Evolutionary conservation across 768 basidiomycete species (phyloP).

Genomic region (Russula earlei): DNA sequence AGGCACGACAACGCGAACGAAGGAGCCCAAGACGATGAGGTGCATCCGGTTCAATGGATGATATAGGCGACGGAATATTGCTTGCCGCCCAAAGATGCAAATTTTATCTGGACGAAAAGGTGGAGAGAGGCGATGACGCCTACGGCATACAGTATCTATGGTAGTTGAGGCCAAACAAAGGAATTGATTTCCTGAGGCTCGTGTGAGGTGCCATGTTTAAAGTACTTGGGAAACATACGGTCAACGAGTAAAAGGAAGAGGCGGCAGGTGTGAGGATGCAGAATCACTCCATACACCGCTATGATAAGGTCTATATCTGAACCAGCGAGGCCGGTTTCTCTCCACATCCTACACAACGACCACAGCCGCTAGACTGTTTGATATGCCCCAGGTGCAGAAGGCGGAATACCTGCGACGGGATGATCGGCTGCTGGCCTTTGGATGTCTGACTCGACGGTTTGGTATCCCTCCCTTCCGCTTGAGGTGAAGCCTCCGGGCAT

Average conservation of each 20-base stretch:
- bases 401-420: conserved; percentile 18
- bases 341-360: neutral
- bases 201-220: too few relatives aligned
- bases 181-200: neutral
- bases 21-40: neutral
- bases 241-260: neutral
- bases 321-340: neutral
- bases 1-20: neutral
- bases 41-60: neutral
- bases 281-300: neutral
- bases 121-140: neutral
- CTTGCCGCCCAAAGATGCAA: neutral
- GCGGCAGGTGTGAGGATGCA: neutral
- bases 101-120: neutral
- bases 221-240: neutral
- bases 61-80: neutral
- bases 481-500: conserved; percentile 37
- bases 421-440: conserved; percentile 23
- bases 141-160: neutral
- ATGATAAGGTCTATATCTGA: neutral
- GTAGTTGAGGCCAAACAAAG: neutral
- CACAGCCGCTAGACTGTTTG: conserved; percentile 24
- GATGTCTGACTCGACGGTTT: conserved; percentile 25
- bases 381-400: conserved; percentile 27
- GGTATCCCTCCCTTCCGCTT: conserved; percentile 29